A percentile compares a stretch with the other conserved stretches of the same genome.
Conservation (phyloP, 768 basidiomycete genomes). For the Agaricus subrufescens region DNA sequence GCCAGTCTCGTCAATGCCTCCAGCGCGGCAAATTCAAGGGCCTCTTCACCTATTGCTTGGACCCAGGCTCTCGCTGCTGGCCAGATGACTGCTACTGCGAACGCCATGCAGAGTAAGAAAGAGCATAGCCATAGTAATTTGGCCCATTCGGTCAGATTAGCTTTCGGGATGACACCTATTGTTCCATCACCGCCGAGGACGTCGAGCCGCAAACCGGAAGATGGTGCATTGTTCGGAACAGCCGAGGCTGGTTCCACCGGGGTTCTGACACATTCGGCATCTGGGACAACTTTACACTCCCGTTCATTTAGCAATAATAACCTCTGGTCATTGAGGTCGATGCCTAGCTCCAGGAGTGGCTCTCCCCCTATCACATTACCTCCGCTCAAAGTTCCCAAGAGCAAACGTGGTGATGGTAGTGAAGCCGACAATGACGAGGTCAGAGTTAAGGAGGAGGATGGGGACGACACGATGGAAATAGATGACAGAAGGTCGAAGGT, state of each 20-base stretch:
- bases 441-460: conserved; percentile 9
- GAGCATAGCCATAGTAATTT: conserved; percentile 54
- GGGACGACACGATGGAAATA: background rate
- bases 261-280: conserved; percentile 10
- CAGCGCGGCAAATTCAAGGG: conserved; percentile 53
- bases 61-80: conserved; percentile 20
- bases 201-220: conserved; percentile 24
- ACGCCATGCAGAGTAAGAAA: conserved; percentile 19
- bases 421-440: conserved; percentile 10
- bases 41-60: conserved; percentile 53
- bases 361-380: conserved; percentile 72
- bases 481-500: conserved; percentile 27
- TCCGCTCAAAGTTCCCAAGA: conserved; percentile 48
- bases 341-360: conserved; percentile 58
- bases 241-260: conserved; percentile 12
- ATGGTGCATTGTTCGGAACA: conserved; percentile 20
- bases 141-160: conserved; percentile 79
- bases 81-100: conserved; percentile 16
- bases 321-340: conserved; percentile 21
- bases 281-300: conserved; percentile 14
- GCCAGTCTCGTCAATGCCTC: conserved; percentile 8
- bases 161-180: conserved; percentile 92
- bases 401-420: conserved; percentile 15
- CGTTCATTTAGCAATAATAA: conserved; percentile 9
- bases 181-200: conserved; percentile 37